These are phyloP conservation scores for Kluyveromyces nonfermentans DNA, from an alignment of 805 yeast species.

Conservation along the genomic window DNA sequence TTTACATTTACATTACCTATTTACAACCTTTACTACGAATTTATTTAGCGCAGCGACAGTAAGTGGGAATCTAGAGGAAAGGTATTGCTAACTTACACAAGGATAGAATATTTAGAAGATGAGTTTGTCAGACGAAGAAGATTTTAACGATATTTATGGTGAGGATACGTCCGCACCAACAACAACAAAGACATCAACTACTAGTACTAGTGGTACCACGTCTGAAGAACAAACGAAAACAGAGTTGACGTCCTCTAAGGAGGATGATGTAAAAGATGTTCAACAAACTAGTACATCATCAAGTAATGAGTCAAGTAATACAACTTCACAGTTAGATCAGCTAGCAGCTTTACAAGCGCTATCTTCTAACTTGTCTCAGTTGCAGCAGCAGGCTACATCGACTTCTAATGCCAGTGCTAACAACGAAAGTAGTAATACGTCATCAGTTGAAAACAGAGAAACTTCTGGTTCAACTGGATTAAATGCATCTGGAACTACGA, in stretches of 20 bases:
- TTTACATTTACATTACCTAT: constrained; percentile 1
- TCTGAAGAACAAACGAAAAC: constrained; percentile 8
- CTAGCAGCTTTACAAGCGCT: constrained; percentile 28
- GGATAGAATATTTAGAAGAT: constrained; percentile 24
- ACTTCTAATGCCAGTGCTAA: constrained; percentile 9
- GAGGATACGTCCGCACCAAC: constrained; percentile 23
- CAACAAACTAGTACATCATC: constrained; percentile 4
- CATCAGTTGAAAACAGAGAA: background rate
- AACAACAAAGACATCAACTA: constrained; percentile 6
- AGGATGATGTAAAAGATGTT: background rate
- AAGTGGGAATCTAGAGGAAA: background rate
- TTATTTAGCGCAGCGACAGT: background rate
- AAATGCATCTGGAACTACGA: background rate
- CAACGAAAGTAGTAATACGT: constrained; percentile 7
- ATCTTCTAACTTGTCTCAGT: constrained; percentile 26
- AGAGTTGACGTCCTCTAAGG: constrained; percentile 4
- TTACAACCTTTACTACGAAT: background rate
- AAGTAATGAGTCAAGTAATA: constrained; percentile 3
- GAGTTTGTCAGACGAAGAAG: constrained; percentile 81
- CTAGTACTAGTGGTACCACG: constrained; percentile 9
- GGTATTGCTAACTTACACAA: background rate
- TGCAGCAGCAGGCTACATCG: constrained; percentile 19
- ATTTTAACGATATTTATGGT: constrained; percentile 83
- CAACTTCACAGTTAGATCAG: constrained; percentile 24
- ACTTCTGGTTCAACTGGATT: constrained; percentile 8